Evolutionary conservation across 148 eudicot genomes (phyloP), one percentile per base, ranked within the genome.

Genomic region (Camellia granthamiana): DNA sequence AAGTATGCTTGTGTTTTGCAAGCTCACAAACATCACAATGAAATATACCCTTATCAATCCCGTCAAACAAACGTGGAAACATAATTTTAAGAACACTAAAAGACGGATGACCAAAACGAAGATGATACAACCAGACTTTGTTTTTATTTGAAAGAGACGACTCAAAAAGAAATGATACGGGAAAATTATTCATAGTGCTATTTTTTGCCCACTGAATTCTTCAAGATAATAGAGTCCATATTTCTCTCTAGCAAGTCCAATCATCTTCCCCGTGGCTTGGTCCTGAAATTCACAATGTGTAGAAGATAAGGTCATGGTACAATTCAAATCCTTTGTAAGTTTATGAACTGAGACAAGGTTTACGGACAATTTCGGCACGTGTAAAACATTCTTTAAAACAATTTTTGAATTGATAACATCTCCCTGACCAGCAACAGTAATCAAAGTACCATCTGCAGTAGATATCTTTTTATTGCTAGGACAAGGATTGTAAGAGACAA

Each of bases 1-100:
- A 51, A 15, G 54, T 60, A 72, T 30, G 49, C n/a, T 80, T 80
- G 70, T 80, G 76, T 47, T 80, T 80, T 9, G 77, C 82, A 60
- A 72, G 77, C 44, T 72, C 68, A 59, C 76, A 80, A 15, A 72
- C 46, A 2, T 60, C 60, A 72, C 82, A 62, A 61, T 30, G 63
- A 47, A 46, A 61, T 10, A 3, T 8, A 46, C 23, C 38, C 46
- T 3, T 12, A 7, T 0, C 23, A 75, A 14, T 14, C 46, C 46
- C 18, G 30, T 74, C 21, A 56, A 52, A 74, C 18, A 69, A 69
- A 2, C 2, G 43, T 3, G 51, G 72, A 69, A 42, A 23, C 51
- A 69, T 69, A 11, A 38, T 42, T 74, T 74, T 56, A 52, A 52
- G 15, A 55, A 55, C 5, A 1, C 64, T 9, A 58, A 74, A 74